Evolutionary conservation across 257 asterid species (phyloP), one percentile per base, ranked within the genome.

Genomic region (Gardenia jasminoides): DNA sequence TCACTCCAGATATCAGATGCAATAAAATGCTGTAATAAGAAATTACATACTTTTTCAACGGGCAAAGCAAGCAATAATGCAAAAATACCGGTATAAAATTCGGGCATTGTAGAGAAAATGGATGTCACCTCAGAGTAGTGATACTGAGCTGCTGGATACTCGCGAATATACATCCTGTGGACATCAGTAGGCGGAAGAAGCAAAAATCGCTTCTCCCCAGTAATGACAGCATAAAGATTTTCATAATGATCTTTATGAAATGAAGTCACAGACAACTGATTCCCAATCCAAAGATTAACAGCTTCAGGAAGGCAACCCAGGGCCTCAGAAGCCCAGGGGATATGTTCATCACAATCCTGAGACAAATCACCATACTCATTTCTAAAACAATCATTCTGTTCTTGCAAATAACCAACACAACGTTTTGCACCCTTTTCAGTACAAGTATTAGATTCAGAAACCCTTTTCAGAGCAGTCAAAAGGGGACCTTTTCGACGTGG

Each of bases 191-290:
- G 99, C 5, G 99, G 99, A 72, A 95, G 91, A 76, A 95, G 85
- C 70, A 91, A 79, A 70, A 95, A 91, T 11, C 88, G 88, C 84
- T 94, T 94, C 83, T 91, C 99, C 50, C 99, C 98, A 6, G 86
- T 79, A 28, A 91, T 74, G 70, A 95, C 99, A 30, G 87, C 99
- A 79, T 93, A 95, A 0, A 95, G 77, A 89, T 95, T 95, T 89
- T 95, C 99, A 67, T 93, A 93, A 76, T 92, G 98, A 78, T 93
- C 97, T 85, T 93, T 95, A 47, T 93, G 98, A 81, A 91, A 93
- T 7, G 92, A 90, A 62, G 99, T 94, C 75, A 91, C 96, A 1
- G 97, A 93, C 26, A 75, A 77, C 16, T 70, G 80, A 59, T 88
- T 91, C 50, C 99, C 99, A 19, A 95, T 70, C 99, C 98, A 95